Evolutionary conservation across 306 rosid species (phyloP), one percentile per base, ranked within the genome.

Genomic region (Rosa lucieae): DNA sequence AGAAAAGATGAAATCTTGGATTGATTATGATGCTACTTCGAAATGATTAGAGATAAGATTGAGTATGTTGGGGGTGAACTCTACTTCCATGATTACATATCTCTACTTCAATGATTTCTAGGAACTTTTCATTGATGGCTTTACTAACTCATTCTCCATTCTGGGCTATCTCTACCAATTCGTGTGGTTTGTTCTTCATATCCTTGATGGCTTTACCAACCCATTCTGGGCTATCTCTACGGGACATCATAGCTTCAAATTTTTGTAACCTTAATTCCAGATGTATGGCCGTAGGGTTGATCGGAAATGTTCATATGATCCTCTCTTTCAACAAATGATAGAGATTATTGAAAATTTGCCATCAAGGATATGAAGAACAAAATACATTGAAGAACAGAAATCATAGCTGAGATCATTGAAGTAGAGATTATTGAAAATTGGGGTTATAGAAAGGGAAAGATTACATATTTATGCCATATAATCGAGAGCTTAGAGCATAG

Each of bases 141-240:
- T 32, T 32, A 32, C 37, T 2, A 32, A 32, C 37, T 32, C 3
- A 32, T 32, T 32, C 37, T 32, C 37, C 37, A 32, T 32, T 32
- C 37, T 32, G 37, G 37, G 37, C 8, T 61, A 26, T 10, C 88
- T 89, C 89, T 39, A 91, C 82, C 15, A 94, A 80, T 80, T 86
- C 84, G 53, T 80, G 79, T 87, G 89, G 89, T 85, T 86, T 92
- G 77, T 84, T 80, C 59, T 82, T 80, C 99, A 94, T 88, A 46
- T 79, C 89, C 37, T 71, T 79, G 48, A 94, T 90, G 44, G 97
- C 99, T 85, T 87, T 92, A 11, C 62, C 80, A 77, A 94, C 86
- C 94, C 94, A 94, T 13, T 82, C 82, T 23, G 94, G 93, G 84
- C 86, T 74, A 78, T 92, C 98, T 84, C 92, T 81, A 35, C 92